Evolutionary conservation across 257 asterid genomes (phyloP), one percentile per base, ranked within the genome.

Genomic region (Jacaranda copaia): DNA sequence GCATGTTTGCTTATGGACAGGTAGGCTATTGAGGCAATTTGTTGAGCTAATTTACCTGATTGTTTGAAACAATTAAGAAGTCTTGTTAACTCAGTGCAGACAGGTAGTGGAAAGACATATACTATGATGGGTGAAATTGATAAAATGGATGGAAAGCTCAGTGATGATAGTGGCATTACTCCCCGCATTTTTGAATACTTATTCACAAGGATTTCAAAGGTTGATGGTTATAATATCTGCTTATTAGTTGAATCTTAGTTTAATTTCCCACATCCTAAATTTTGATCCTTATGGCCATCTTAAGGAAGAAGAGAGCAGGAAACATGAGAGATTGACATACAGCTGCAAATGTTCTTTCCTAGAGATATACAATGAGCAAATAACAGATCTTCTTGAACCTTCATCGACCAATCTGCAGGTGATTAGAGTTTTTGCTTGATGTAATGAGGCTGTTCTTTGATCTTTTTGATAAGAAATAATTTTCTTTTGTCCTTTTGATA

Each of bases 1-100:
- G 96, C 91, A 91, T 93, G 88, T 91, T 93, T 85, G 98, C 98
- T 61, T 93, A 91, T 80, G 98, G 98, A 57, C 97, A 89, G 89
- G 98, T 91, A 74, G 14, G 73, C 60, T 72, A 10, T 49, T 11
- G 76, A 51, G 49, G 59, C 73, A 40, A 20, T 35, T 79, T 59
- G 59, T 67, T 64, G 56, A 76, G 38, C 64, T 60, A 25, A 71
- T 55, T 56, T 20, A 38, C 43, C 32, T 70, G 20, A 42, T 65
- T 35, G 36, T 72, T 56, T 69, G 42, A 49, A 43, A 16, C 20
- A 66, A 40, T 68, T 25, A 51, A 36, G n/a, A 70, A 72, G 13
- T 49, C 58, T 18, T 58, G 16, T 68, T 73, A 56, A 70, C 69
- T 55, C 72, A 55, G 46, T 83, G 68, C 88, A 93, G 98, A 93